Evolutionary conservation across 2,329 filamentous ascomycete genomes (phyloP), one percentile per base, ranked within the genome.

Genomic region (Neurospora crassa): DNA sequence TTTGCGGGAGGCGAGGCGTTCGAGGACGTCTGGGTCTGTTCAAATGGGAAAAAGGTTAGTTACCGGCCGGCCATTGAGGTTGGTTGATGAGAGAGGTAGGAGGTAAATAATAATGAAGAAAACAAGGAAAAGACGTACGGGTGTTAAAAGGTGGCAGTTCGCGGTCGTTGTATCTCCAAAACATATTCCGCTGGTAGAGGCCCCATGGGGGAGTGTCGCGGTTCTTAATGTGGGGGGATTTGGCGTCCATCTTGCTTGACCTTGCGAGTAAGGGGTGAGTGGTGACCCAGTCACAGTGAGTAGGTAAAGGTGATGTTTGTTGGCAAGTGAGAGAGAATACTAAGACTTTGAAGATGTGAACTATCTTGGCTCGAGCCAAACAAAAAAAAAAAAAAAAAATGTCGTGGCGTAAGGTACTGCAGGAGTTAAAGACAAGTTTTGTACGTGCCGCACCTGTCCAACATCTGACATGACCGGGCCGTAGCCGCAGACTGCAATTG

Each of bases 1-100:
- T 43, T 83, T 86, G 73, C 87, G 79, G 74, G 85, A 83, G 18
- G 88, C 88, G 18, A 84, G 81, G 67, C 85, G 82, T 78, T 90
- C 87, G n/a, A 90, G 82, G 70, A 76, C 73, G 18, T 75, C 45
- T 1, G 47, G 47, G 20, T 53, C 47, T 53, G 11, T 47, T 29
- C 12, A 4, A 0, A 12, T 24, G 5, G 8, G 18, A 5, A 1
- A 3, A 0, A 1, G 5, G 43, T 47, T 53, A 53, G 45, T 11
- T 14, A 47, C 45, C n/a, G n/a, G 37, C 45, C n/a, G 10, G 10
- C 37, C 8, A 40, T 40, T 4, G 43, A n/a, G 18, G n/a, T 47
- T 47, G 43, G 43, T 47, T 47, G 43, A 47, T 47, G 8, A 45
- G 43, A 53, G n/a, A 53, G 20, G 29, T 29, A 29, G 29, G 29